Evolutionary conservation across 2,329 filamentous ascomycete genomes (phyloP), one percentile per base, ranked within the genome.

Genomic region (Clonostachys chloroleuca): DNA sequence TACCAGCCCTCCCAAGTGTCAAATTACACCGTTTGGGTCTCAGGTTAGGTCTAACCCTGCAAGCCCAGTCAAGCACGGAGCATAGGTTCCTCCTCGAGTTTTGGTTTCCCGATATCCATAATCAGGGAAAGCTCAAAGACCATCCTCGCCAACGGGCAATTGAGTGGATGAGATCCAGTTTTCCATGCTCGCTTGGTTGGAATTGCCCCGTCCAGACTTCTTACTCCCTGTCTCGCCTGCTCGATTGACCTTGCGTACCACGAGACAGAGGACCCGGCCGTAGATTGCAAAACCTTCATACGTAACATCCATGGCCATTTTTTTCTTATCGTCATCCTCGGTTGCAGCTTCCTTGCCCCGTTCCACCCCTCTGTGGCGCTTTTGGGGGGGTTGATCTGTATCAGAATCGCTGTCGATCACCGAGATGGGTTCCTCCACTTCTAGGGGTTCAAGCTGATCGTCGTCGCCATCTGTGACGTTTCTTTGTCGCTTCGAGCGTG

Each of bases 271-370:
- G 42, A 96, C 90, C 56, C 90, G 87, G 12, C 94, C 91, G 68
- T 96, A 95, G 60, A 99, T 96, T 57, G 87, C 89, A 68, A 97
- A 97, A 9, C 94, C 92, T 59, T 97, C 91, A 67, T 97, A 99
- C 13, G 84, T 85, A 24, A 92, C 94, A 51, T 87, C 85, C 72
- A 96, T 81, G 17, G 80, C 81, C 56, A 95, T 70, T 65, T 96
- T 97, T 73, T 99, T 96, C 70, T 96, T 95, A 59, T 95, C 87
- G 48, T 87, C 83, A 10, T 64, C 63, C 16, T 62, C 62, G 16
- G 61, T 67, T 20, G 59, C 59, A 42, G 46, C 51, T 43, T 59
- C 59, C 34, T 53, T 54, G 34, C 47, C 57, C 34, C 51, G 49
- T 34, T 56, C 60, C 42, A 57, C 60, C 36, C 69, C 70, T 59